Conservation (phyloP, 306 rosid species). For the Alnus rubra region DNA sequence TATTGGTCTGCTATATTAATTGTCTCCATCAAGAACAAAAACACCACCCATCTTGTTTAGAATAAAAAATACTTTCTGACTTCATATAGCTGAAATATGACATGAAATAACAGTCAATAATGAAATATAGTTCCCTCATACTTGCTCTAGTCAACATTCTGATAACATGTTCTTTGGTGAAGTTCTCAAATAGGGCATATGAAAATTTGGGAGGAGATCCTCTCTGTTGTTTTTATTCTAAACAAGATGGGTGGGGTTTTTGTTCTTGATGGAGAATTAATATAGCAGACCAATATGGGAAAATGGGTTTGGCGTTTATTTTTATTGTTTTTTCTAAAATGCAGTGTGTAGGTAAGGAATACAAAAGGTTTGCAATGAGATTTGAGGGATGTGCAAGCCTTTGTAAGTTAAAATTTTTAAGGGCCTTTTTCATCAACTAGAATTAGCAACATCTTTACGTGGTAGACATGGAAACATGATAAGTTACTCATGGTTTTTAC, state of each 20-base stretch:
- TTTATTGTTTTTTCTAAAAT: neutral
- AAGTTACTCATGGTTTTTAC: neutral
- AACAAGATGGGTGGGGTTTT: neutral
- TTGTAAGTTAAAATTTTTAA: neutral
- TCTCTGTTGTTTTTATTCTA: neutral
- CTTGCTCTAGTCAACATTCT: neutral
- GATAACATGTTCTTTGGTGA: neutral
- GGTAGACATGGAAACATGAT: neutral
- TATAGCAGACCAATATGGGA: neutral
- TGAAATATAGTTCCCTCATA: neutral
- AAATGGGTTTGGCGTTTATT: neutral
- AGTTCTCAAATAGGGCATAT: neutral
- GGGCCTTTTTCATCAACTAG: neutral
- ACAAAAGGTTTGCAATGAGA: neutral
- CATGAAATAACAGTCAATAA: neutral
- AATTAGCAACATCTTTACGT: too few species aligned
- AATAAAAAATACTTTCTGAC: conserved; percentile 2
- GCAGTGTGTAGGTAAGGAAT: neutral
- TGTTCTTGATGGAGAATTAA: neutral
- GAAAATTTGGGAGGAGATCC: neutral
- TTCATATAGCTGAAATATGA: conserved; percentile 8
- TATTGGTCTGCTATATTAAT: neutral
- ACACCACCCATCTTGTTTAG: neutral
- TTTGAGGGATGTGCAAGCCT: neutral
- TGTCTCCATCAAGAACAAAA: neutral